A percentile compares a stretch with the other conserved stretches of the same genome.
Evolutionary conservation across 768 basidiomycete species (phyloP).

Genomic region (Pulveroboletus sp.): DNA sequence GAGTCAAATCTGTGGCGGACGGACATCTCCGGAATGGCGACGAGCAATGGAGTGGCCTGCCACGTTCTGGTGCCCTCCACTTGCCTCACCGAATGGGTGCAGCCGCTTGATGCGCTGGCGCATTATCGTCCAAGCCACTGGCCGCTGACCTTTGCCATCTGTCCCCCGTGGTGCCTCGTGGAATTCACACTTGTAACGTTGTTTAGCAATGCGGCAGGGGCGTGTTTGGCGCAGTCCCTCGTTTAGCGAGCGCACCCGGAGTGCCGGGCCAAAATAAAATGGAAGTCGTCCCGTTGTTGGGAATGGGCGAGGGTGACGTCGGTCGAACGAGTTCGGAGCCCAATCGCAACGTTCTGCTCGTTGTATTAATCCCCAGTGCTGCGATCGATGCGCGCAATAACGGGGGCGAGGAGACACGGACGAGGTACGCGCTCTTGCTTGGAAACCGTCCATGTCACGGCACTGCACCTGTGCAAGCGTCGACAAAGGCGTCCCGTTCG

Average conservation of each 20-base stretch:
- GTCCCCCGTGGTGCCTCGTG: constrained; percentile 19
- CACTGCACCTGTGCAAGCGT: constrained; percentile 16
- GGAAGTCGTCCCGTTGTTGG: not conserved
- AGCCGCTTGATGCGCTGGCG: constrained; percentile 1
- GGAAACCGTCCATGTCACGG: constrained; percentile 14
- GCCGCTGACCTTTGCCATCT: constrained; percentile 12
- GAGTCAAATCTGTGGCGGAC: constrained; percentile 1
- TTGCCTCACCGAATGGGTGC: not conserved
- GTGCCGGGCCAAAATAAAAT: constrained; percentile 2
- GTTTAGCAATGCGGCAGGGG: constrained; percentile 9
- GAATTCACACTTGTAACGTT: not conserved
- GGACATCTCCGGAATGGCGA: constrained; percentile 13
- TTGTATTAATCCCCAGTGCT: constrained; percentile 2
- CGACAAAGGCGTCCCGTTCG: constrained; percentile 5
- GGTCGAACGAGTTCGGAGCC: not conserved
- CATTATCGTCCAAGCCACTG: constrained; percentile 5
- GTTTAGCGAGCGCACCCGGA: constrained; percentile 17
- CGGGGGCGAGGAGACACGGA: constrained; percentile 8
- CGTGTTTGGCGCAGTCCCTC: constrained; percentile 15
- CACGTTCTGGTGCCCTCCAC: constrained; percentile 10
- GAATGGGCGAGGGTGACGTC: not conserved
- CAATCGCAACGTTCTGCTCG: not conserved
- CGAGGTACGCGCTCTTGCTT: constrained; percentile 16
- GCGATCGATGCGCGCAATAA: not conserved
- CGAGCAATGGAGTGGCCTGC: constrained; percentile 1